Evolutionary conservation across 176 grass and related monocot genomes (phyloP).

Genomic region (Triticum dicoccoides): DNA sequence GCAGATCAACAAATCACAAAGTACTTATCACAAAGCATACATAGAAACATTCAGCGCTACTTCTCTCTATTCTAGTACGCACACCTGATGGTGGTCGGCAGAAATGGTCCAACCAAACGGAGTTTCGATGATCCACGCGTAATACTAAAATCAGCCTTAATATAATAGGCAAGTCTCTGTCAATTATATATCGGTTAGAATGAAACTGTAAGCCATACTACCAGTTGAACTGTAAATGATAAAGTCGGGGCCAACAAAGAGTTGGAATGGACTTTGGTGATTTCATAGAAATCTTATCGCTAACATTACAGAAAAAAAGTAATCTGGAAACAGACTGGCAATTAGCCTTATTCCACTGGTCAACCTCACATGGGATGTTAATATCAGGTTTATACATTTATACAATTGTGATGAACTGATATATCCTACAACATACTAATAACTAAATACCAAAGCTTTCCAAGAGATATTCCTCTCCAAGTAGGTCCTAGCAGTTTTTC

Average conservation of each 20-base stretch:
- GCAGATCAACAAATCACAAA: not conserved
- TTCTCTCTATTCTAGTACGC: not conserved
- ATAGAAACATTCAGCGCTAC: not conserved
- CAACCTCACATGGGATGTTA: not conserved
- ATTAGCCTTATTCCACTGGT: not conserved
- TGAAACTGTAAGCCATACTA: not conserved
- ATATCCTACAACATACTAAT: not conserved
- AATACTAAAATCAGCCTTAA: not conserved
- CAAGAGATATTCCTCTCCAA: not conserved
- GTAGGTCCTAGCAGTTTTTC: not conserved
- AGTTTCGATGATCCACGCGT: not conserved
- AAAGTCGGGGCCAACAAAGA: not conserved
- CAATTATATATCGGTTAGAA: not conserved
- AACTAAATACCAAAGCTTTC: not conserved
- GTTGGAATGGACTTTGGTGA: not conserved
- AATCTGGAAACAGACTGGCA: not conserved
- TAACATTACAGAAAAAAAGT: not conserved
- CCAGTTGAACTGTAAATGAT: not conserved
- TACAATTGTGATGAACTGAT: not conserved
- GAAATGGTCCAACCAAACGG: not conserved
- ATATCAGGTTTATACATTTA: not conserved
- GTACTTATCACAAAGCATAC: not conserved
- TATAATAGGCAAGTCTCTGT: not conserved
- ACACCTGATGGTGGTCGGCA: not conserved
- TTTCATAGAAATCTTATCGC: not conserved